These are phyloP conservation scores for Allantophomopsis lycopodina DNA, from an alignment of 2,329 filamentous ascomycete species.

Conservation along the genomic window DNA sequence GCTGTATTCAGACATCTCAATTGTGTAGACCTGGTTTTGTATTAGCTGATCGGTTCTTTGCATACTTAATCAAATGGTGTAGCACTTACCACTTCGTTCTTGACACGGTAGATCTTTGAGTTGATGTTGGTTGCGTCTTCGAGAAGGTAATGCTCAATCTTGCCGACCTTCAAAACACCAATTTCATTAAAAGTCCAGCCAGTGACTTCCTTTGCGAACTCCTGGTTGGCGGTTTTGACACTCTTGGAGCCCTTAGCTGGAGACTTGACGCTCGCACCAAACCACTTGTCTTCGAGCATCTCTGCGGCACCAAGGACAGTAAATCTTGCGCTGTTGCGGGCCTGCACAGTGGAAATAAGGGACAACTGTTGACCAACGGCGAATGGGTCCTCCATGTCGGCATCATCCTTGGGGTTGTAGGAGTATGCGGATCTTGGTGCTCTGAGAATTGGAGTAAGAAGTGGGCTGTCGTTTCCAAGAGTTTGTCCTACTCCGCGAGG, in stretches of 20 bases:
- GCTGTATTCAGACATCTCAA: slow-evolving; percentile 77
- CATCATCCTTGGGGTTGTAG: slow-evolving; percentile 85
- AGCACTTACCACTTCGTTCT: slow-evolving; percentile 81
- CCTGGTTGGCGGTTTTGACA: slow-evolving; percentile 60
- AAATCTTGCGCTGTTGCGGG: slow-evolving; percentile 84
- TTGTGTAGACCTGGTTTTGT: slow-evolving; percentile 21
- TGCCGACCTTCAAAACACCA: slow-evolving; percentile 75
- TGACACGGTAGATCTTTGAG: slow-evolving; percentile 84
- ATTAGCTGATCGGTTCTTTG: no score
- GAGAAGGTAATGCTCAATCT: slow-evolving; percentile 63
- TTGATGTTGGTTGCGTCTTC: slow-evolving; percentile 48
- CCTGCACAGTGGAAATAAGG: slow-evolving; percentile 77
- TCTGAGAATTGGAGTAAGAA: slow-evolving; percentile 70
- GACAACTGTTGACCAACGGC: slow-evolving; percentile 73
- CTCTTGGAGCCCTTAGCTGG: slow-evolving; percentile 33
- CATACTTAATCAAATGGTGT: no score
- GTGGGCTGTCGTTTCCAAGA: slow-evolving; percentile 60
- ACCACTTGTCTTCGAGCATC: slow-evolving; percentile 80
- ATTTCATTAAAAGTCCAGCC: slow-evolving; percentile 95
- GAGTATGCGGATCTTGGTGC: slow-evolving; percentile 80
- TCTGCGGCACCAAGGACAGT: slow-evolving; percentile 76
- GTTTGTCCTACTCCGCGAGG: slow-evolving; percentile 70
- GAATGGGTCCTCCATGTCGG: slow-evolving; percentile 68
- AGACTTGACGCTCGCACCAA: slow-evolving; percentile 61
- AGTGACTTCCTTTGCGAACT: slow-evolving; percentile 74